Base-by-base conservation (phyloP, 2,329 filamentous ascomycete species). In the Penicillium sp. region DNA sequence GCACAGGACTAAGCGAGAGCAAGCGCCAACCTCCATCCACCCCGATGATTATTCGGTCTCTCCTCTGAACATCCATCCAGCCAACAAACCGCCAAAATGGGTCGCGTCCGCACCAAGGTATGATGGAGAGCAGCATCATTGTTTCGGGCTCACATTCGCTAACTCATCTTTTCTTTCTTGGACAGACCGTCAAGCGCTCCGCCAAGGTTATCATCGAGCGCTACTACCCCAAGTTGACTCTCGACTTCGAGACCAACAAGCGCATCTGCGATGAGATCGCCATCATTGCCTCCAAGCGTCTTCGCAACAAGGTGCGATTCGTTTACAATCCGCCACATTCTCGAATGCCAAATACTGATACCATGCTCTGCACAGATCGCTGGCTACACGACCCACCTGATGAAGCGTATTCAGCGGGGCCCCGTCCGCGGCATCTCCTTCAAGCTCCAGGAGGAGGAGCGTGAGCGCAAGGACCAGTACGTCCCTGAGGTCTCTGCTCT, bases 221-320 rank as follows among this genome's bases (percentile, higher is more conserved):
- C 60, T 94, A 93, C 81, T 94, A 94, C 79, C 93, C 93, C 70
- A 89, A 88, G 77, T 81, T 98, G 73, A 96, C 90, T 56, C 87
- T 97, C 69, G 93, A 98, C 80, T 98, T 98, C 79, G 93, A 98
- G 85, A 95, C 87, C 83, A 96, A 96, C 86, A 96, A 96, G 87
- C 82, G 89, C 67, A 94, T 97, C 68, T 97, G 93, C 80, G 93
- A 97, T 89, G 93, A 98, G 79, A 93, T 98, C 65, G 93, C 93
- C 69, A 94, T 98, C 75, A 98, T 98, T 71, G 88, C 93, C 63
- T 94, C 86, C 65, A 98, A 98, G 87, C 85, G 94, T 71, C 86
- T 98, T 67, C 85, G 93, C 78, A 98, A 98, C 86, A 98, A 98
- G 88, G 87, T 94, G 60, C 48, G 69, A 47, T 20, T 30, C n/a